These are phyloP conservation scores for Alternaria sp. DNA, from an alignment of 2,329 filamentous ascomycete species.

Conservation along the genomic window DNA sequence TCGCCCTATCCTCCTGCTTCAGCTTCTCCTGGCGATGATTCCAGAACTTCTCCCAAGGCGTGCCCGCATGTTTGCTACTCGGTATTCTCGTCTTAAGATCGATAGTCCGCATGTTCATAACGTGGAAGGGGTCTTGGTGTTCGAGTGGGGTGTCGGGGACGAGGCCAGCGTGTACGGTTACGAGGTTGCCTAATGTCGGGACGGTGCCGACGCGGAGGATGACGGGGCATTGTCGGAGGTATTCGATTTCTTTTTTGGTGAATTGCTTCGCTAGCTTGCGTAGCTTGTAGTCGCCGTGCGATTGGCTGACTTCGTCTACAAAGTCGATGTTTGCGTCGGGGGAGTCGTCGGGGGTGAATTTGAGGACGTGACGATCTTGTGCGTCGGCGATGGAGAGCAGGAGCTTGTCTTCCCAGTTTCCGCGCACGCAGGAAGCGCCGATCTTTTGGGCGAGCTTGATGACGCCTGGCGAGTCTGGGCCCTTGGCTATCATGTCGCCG, in stretches of 20 bases:
- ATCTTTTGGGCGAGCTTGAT: slow-evolving; percentile 76
- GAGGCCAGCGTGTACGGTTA: slow-evolving; percentile 85
- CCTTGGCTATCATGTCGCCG: slow-evolving; percentile 68
- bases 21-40: slow-evolving; percentile 51
- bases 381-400: slow-evolving; percentile 67
- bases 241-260: slow-evolving; percentile 67
- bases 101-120: slow-evolving; percentile 92
- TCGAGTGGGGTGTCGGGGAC: slow-evolving; percentile 75
- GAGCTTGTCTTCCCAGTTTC: slow-evolving; percentile 90
- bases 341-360: slow-evolving; percentile 41
- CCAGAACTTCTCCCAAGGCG: slow-evolving; percentile 71
- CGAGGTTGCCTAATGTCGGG: slow-evolving; percentile 65
- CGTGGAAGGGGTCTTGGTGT: slow-evolving; percentile 76
- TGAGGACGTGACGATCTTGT: slow-evolving; percentile 24
- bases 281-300: slow-evolving; percentile 49
- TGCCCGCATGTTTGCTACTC: slow-evolving; percentile 58
- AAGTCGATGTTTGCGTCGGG: slow-evolving; percentile 34
- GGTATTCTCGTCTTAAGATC: slow-evolving; percentile 67
- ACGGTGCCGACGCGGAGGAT: slow-evolving; percentile 75
- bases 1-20: slow-evolving; percentile 56
- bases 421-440: slow-evolving; percentile 81
- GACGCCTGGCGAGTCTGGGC: slow-evolving; percentile 80
- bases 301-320: slow-evolving; percentile 39
- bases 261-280: slow-evolving; percentile 64
- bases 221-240: slow-evolving; percentile 75